Evolutionary conservation across 164 flowering plant species (phyloP).

Genomic region (Litsea cubeba): DNA sequence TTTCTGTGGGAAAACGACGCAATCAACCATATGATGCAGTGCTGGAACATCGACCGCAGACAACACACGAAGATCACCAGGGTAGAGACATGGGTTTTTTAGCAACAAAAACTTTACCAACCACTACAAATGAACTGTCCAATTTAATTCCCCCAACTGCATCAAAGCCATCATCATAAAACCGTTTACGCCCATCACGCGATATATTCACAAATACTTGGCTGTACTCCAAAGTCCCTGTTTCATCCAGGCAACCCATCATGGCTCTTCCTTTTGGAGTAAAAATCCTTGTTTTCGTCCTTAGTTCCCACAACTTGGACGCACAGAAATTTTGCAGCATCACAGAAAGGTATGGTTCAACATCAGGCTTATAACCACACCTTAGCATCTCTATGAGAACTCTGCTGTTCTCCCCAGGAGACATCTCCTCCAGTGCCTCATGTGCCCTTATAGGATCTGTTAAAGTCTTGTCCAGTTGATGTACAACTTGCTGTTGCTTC

Average conservation of each 20-base stretch:
- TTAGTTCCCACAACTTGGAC: constrained; percentile 57
- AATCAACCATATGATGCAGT: constrained; percentile 83
- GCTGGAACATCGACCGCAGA: constrained; percentile 62
- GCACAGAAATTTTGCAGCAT: constrained; percentile 74
- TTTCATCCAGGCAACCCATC: constrained; percentile 96
- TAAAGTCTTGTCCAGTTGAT: constrained; percentile 50
- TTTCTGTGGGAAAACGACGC: constrained; percentile 89
- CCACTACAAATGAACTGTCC: constrained; percentile 16
- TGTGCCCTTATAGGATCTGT: constrained; percentile 56
- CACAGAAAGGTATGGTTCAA: constrained; percentile 85
- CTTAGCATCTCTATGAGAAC: constrained; percentile 69
- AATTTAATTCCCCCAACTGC: constrained; percentile 4
- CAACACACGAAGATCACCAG: constrained; percentile 86
- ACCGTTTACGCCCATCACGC: constrained; percentile 14
- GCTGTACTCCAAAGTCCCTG: constrained; percentile 73
- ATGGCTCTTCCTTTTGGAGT: constrained; percentile 58
- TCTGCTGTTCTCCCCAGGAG: constrained; percentile 60
- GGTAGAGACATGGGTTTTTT: constrained; percentile 96
- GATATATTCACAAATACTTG: constrained; percentile 80
- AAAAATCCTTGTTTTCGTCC: constrained; percentile 59
- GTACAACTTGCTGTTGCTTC: constrained; percentile 60
- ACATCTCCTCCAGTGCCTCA: constrained; percentile 65
- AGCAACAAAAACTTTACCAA: constrained; percentile 68
- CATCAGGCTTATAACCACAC: constrained; percentile 74
- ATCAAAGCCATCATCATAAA: constrained; percentile 8